Evolutionary conservation across 495 filamentous ascomycete species (phyloP).

Genomic region (Aspergillus olivimuriae): DNA sequence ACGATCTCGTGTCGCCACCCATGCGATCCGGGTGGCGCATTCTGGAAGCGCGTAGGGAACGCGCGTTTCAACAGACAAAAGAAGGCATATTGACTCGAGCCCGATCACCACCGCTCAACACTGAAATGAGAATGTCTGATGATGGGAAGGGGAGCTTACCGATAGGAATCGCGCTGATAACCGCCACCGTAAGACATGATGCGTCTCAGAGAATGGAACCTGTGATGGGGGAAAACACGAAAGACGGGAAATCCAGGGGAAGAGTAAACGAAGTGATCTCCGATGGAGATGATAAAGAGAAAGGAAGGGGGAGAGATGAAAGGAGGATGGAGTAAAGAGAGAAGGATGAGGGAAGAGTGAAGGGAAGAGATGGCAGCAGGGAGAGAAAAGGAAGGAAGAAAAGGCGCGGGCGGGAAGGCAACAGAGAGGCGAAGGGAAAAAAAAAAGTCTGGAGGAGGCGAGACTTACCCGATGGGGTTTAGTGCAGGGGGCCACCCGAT

Average conservation of each 20-base stretch:
- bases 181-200: slow-evolving; percentile 74
- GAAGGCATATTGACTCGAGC: neutral
- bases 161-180: slow-evolving; percentile 44
- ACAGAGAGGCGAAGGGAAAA: slow-evolving; percentile 6
- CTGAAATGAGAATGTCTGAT: neutral
- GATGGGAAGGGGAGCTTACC: slow-evolving; percentile 26
- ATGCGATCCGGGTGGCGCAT: too few relatives aligned
- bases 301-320: slow-evolving; percentile 13
- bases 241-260: slow-evolving; percentile 4
- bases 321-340: slow-evolving; percentile 5
- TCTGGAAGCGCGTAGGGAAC: too few relatives aligned
- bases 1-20: neutral
- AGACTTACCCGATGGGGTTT: slow-evolving; percentile 13
- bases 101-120: neutral
- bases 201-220: slow-evolving; percentile 21
- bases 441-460: slow-evolving; percentile 3
- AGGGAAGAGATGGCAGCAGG: slow-evolving; percentile 16
- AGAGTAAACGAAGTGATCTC: neutral
- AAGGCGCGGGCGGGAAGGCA: slow-evolving; percentile 18
- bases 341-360: slow-evolving; percentile 4
- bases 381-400: slow-evolving; percentile 18
- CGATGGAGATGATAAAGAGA: slow-evolving; percentile 5
- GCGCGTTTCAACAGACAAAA: neutral
- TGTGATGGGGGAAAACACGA: slow-evolving; percentile 6
- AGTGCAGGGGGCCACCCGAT: slow-evolving; percentile 5